A percentile compares a stretch with the other conserved stretches of the same genome.
Conservation (phyloP, 306 rosid genomes). For the Psophocarpus tetragonolobus region DNA sequence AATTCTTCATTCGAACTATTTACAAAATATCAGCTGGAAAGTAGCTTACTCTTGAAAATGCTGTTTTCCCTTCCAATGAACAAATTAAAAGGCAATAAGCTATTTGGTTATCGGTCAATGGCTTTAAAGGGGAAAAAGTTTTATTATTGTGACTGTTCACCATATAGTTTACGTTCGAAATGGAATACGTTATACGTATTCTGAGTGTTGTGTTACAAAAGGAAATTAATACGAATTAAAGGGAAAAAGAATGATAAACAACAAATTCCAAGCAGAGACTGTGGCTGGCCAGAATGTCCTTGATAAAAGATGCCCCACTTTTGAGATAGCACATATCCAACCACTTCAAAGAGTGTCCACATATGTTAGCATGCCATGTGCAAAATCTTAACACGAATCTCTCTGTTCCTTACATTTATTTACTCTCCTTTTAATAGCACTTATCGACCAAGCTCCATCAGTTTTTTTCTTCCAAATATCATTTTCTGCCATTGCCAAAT, state of each 20-base stretch:
- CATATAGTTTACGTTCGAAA: neutral
- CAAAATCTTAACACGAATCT: conserved; percentile 25
- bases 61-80: neutral
- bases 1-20: too few species aligned
- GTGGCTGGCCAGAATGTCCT: neutral
- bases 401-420: neutral
- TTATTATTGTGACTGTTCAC: neutral
- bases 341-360: conserved; percentile 39
- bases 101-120: neutral
- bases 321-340: conserved; percentile 28
- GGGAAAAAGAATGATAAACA: neutral
- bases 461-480: neutral
- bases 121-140: neutral
- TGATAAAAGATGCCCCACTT: conserved; percentile 29
- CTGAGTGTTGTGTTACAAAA: neutral
- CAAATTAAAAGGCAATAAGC: neutral
- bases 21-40: neutral
- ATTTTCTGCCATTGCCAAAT: neutral
- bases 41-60: neutral
- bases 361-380: conserved; percentile 37
- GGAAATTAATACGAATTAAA: neutral
- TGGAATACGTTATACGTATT: neutral
- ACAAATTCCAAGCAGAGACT: neutral
- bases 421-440: neutral
- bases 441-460: neutral